Evolutionary conservation across 805 yeast species (phyloP).

Genomic region (Suhomyces prunicola): DNA sequence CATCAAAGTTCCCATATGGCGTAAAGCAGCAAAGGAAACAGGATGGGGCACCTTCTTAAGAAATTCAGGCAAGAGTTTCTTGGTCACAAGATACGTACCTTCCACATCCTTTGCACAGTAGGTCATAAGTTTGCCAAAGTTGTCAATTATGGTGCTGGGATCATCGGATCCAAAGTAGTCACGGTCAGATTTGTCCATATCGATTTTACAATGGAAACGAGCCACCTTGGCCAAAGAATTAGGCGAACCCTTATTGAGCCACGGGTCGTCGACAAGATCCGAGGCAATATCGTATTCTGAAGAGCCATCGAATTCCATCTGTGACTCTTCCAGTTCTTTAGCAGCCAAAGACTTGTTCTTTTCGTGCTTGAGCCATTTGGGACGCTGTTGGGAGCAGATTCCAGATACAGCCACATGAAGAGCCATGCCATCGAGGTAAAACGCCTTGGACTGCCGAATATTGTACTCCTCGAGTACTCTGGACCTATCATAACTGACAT

Average conservation of each 20-base stretch:
- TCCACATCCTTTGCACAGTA: constrained; percentile 87
- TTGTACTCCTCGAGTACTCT: constrained; percentile 81
- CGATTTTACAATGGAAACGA: constrained; percentile 66
- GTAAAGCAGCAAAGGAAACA: constrained; percentile 84
- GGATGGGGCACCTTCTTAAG: constrained; percentile 81
- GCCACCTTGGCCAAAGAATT: constrained; percentile 83
- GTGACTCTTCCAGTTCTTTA: constrained; percentile 5
- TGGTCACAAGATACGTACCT: constrained; percentile 68
- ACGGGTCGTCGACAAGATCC: constrained; percentile 62
- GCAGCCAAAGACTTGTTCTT: constrained; percentile 30
- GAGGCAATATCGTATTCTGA: constrained; percentile 19
- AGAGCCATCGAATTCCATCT: constrained; percentile 16
- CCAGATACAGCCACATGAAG: constrained; percentile 89
- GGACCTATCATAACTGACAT: constrained; percentile 88
- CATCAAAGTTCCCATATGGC: constrained; percentile 67
- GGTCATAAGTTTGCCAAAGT: constrained; percentile 58
- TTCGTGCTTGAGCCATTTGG: constrained; percentile 63
- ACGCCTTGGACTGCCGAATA: constrained; percentile 62
- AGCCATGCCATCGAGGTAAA: constrained; percentile 88
- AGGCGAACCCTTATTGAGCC: constrained; percentile 74
- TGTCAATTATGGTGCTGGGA: constrained; percentile 49
- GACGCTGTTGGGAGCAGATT: constrained; percentile 87
- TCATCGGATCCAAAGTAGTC: constrained; percentile 59
- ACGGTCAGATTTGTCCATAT: constrained; percentile 63
- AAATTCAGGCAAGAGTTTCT: constrained; percentile 68